These are phyloP conservation scores for Hypoxylon trugodes DNA, from an alignment of 495 filamentous ascomycete genomes.

Conservation along the genomic window DNA sequence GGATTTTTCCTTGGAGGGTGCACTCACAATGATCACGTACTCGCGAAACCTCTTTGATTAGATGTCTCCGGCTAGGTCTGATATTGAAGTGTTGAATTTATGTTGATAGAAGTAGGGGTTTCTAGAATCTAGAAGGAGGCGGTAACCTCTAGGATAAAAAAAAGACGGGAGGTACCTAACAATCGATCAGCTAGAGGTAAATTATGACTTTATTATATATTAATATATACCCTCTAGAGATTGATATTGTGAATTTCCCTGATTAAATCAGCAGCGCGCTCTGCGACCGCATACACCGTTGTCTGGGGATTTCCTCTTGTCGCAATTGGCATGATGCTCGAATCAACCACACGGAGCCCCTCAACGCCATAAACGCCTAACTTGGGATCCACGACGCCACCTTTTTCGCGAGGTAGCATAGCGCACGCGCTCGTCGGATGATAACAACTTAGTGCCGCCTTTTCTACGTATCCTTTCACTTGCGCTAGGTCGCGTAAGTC, in stretches of 20 bases:
- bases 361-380: constrained; percentile 57
- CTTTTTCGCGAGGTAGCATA: constrained; percentile 46
- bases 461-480: constrained; percentile 3
- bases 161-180: too few species aligned
- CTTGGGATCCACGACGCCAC: constrained; percentile 51
- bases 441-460: neutral
- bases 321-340: constrained; percentile 60
- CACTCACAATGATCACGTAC: constrained; percentile 48
- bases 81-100: neutral
- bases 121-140: too few species aligned
- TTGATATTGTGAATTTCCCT: too few species aligned
- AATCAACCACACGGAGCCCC: constrained; percentile 61
- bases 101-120: neutral
- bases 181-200: too few species aligned
- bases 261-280: constrained; percentile 63
- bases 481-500: constrained; percentile 4
- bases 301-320: constrained; percentile 57
- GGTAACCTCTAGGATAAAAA: too few species aligned
- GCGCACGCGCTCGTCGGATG: neutral
- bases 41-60: neutral
- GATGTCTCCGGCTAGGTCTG: neutral
- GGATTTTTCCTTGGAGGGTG: constrained; percentile 46
- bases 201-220: too few species aligned
- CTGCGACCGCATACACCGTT: constrained; percentile 61
- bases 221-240: too few species aligned